phyloP scores from a whole-genome alignment of 495 filamentous ascomycete genomes.

The Tuber microsphaerosporum region DNA sequence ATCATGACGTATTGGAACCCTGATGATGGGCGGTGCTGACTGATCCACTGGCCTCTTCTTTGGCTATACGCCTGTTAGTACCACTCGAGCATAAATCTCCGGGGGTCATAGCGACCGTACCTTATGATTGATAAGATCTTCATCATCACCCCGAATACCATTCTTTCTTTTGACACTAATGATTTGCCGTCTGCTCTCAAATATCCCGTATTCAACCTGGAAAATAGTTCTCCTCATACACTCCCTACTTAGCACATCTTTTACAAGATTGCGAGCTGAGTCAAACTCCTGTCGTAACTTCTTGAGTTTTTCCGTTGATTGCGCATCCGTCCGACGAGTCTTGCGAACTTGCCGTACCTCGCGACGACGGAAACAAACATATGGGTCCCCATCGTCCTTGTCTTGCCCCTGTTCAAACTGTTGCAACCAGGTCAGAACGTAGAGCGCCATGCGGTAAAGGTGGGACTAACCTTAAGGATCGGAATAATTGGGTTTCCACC shows the following conservation, averaged over 20 bases:
- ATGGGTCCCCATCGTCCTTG: conserved; percentile 91
- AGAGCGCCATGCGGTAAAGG: background rate
- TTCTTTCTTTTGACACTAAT: conserved; percentile 83
- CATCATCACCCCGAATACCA: conserved; percentile 84
- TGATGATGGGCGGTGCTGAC: conserved; percentile 51
- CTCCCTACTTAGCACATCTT: conserved; percentile 70
- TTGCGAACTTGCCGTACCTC: conserved; percentile 92
- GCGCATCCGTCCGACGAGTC: conserved; percentile 85
- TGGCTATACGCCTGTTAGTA: conserved; percentile 51
- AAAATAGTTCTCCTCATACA: conserved; percentile 68
- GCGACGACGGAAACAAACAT: conserved; percentile 94
- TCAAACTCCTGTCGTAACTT: conserved; percentile 86
- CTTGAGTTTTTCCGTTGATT: conserved; percentile 89
- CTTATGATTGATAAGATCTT: conserved; percentile 91
- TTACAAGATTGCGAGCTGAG: conserved; percentile 72
- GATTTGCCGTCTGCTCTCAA: conserved; percentile 68
- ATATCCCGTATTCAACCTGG: conserved; percentile 63
- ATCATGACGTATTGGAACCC: conserved; percentile 63
- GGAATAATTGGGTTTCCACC: conserved; percentile 65
- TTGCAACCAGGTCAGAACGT: background rate
- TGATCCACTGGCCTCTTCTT: conserved; percentile 50
- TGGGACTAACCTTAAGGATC: conserved; percentile 60
- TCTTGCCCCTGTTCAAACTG: conserved; percentile 87
- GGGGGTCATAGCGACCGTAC: conserved; percentile 47
- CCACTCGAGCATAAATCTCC: conserved; percentile 49